Percentiles rank a stretch among this genome's conserved stretches.
Conservation (phyloP, 441 rosid species). For the Corymbia calophylla region DNA sequence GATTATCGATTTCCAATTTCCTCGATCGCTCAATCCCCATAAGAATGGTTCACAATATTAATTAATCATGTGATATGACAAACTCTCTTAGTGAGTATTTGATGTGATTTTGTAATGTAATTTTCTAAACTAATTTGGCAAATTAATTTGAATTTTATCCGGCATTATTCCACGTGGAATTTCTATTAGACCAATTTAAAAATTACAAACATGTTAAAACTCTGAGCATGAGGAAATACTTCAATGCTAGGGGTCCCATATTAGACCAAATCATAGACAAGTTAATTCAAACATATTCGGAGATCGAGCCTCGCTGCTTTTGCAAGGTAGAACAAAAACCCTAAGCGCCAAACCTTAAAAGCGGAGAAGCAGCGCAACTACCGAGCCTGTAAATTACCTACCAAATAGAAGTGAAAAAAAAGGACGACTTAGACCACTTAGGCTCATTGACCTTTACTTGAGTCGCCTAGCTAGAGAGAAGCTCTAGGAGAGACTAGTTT, state of each 20-base stretch:
- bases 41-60: neutral
- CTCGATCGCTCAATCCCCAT: neutral
- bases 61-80: accelerated
- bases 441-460: accelerated
- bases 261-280: too few species aligned
- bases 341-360: neutral
- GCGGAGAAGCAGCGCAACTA: too few species aligned
- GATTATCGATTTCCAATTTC: neutral
- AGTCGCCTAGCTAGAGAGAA: neutral
- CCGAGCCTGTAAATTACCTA: too few species aligned
- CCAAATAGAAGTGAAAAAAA: too few species aligned
- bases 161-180: neutral
- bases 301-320: neutral
- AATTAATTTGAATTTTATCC: neutral
- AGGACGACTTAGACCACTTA: neutral
- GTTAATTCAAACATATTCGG: neutral
- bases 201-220: too few species aligned
- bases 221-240: too few species aligned
- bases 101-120: neutral
- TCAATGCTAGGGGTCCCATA: too few species aligned
- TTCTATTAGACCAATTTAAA: too few species aligned
- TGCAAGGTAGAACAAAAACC: neutral
- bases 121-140: neutral
- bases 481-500: neutral
- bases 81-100: neutral